phyloP scores from a whole-genome alignment of 371 early-diverging fungal genomes.

The Mortierella sp. region DNA sequence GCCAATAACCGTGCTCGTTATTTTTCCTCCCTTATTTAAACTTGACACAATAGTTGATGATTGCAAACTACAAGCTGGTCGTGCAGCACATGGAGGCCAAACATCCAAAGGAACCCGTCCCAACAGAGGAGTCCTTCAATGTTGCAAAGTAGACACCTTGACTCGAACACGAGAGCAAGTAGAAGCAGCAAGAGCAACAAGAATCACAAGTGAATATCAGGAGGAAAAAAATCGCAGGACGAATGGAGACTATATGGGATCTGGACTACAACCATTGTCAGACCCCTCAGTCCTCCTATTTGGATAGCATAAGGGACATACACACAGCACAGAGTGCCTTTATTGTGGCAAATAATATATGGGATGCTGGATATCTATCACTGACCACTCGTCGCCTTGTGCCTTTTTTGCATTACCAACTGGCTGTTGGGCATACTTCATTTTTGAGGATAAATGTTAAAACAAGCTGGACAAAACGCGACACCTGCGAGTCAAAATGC shows the following conservation, averaged over 20 bases:
- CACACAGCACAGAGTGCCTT: too few species aligned
- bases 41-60: slow-evolving; percentile 36
- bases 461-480: too few species aligned
- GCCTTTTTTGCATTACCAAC: too few species aligned
- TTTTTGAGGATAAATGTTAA: too few species aligned
- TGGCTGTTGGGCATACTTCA: too few species aligned
- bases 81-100: slow-evolving; percentile 58
- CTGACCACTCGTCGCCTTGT: too few species aligned
- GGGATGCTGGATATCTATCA: too few species aligned
- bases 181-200: neutral
- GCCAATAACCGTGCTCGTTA: neutral
- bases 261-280: neutral
- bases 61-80: slow-evolving; percentile 56
- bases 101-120: slow-evolving; percentile 53
- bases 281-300: too few species aligned
- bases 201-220: neutral
- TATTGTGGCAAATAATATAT: too few species aligned
- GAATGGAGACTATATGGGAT: neutral
- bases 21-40: neutral
- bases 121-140: slow-evolving; percentile 39
- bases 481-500: too few species aligned
- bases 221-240: neutral
- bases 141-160: neutral
- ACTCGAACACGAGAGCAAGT: too few species aligned
- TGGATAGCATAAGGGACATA: too few species aligned